Evolutionary conservation across 2,329 filamentous ascomycete genomes (phyloP), one percentile per base, ranked within the genome.

Genomic region (Cucurbitaria berberidis): DNA sequence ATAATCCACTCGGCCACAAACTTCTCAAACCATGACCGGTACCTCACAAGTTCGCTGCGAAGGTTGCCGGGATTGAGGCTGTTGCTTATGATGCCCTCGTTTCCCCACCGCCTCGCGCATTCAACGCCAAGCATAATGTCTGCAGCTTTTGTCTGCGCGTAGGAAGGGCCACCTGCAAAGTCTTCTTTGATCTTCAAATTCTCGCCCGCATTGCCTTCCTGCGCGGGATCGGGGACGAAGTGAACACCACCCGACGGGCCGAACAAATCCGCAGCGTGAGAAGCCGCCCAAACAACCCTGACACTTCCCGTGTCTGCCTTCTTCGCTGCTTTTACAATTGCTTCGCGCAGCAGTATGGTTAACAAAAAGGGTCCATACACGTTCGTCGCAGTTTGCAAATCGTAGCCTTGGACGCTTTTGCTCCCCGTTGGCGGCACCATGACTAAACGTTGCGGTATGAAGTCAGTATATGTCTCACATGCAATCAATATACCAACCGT

Each of bases 41-140:
- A 8, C 9, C 21, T 48, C 13, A 48, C 44, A 34, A 27, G 44
- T 46, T 18, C 39, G 71, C 76, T 78, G 35, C 52, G 64, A 58
- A 79, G 69, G 26, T 77, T 71, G 1, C 77, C 77, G 0, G 77
- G 77, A 59, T 79, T 77, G 16, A 72, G 22, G 16, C n/a, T 24
- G 4, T 46, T 55, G 50, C 51, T 59, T 24, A 64, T 46, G 34
- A 66, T 51, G 27, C 51, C 59, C 11, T 58, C 9, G 1, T 45
- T 26, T 16, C 55, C 53, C 35, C 41, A 54, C 18, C 55, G 49
- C 22, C 24, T 13, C 3, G 57, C 60, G 32, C 34, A 45, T 49
- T 64, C 57, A 19, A 36, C 19, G 5, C 53, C 55, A 1, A 64
- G 52, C 32, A 59, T 58, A 15, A 51, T 30, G 36, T 63, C 58